Evolutionary conservation across 1,284 basidiomycete genomes (phyloP).

Genomic region (Puccinia polysora): DNA sequence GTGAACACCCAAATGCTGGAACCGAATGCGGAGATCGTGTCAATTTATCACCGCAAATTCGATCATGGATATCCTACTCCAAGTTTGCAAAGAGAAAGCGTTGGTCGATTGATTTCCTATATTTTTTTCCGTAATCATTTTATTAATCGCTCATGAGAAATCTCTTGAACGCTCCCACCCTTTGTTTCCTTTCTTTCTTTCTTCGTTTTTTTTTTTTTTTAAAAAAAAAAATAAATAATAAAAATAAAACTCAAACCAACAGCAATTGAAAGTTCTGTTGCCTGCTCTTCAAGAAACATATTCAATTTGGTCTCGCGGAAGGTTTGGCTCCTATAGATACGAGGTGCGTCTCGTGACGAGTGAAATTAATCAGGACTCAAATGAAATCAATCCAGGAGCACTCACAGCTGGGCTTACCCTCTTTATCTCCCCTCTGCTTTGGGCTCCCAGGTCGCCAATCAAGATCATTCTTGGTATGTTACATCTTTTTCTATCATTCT

Average conservation of each 20-base stretch:
- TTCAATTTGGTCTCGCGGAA: slow-evolving; percentile 57
- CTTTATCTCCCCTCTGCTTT: background rate
- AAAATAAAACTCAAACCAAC: slow-evolving; percentile 49
- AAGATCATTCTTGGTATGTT: slow-evolving; percentile 42
- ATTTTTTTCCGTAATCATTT: background rate
- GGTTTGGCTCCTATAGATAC: slow-evolving; percentile 60
- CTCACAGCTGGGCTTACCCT: background rate
- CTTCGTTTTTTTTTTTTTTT: slow-evolving; percentile 54
- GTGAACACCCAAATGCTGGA: slow-evolving; percentile 57
- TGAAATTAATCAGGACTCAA: too few species aligned
- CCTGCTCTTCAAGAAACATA: slow-evolving; percentile 55
- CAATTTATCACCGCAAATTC: slow-evolving; percentile 58
- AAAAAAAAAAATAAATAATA: slow-evolving; percentile 50
- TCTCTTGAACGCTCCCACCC: too few species aligned
- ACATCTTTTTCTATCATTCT: background rate
- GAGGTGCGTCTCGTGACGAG: slow-evolving; percentile 49
- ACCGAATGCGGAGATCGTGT: slow-evolving; percentile 58
- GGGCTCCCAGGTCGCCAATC: slow-evolving; percentile 29
- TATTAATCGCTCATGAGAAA: background rate
- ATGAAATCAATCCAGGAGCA: background rate
- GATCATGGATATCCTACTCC: slow-evolving; percentile 50
- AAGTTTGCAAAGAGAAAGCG: slow-evolving; percentile 36
- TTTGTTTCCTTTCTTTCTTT: slow-evolving; percentile 27
- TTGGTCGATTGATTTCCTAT: too few species aligned
- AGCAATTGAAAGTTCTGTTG: slow-evolving; percentile 47